A percentile compares a stretch with the other conserved stretches of the same genome.
Evolutionary conservation across 345 rosid species (phyloP).

Genomic region (Salix koriyanagi): DNA sequence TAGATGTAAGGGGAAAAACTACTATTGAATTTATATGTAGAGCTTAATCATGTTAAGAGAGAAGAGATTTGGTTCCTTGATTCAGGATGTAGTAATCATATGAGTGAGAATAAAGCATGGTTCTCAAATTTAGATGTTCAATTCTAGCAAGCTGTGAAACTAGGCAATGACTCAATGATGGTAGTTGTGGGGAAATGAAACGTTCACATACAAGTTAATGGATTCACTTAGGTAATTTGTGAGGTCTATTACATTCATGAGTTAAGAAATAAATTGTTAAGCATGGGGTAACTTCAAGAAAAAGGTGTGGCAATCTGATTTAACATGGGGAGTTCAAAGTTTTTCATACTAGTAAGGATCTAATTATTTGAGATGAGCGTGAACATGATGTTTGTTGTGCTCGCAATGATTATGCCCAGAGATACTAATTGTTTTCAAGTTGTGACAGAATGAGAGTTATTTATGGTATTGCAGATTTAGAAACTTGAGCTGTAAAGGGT

Average conservation of each 20-base stretch:
- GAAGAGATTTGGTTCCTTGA: neutral
- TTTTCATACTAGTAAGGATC: neutral
- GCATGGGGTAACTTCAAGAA: neutral
- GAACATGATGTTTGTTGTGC: neutral
- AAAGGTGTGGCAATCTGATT: neutral
- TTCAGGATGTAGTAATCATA: neutral
- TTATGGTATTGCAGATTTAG: neutral
- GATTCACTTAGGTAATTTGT: neutral
- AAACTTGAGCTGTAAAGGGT: neutral
- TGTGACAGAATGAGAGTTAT: neutral
- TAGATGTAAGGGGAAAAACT: neutral
- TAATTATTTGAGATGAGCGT: neutral
- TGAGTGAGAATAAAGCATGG: neutral
- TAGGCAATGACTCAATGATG: neutral
- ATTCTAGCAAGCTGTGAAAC: neutral
- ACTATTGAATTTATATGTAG: neutral
- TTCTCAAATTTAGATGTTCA: neutral
- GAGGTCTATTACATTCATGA: neutral
- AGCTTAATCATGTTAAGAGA: neutral
- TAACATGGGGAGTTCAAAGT: neutral
- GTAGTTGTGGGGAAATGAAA: neutral
- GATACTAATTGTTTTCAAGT: neutral
- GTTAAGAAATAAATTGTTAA: neutral
- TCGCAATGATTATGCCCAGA: neutral
- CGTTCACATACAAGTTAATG: neutral